phyloP scores from a whole-genome alignment of 352 stramenopile genomes.

The Phytophthora foliorum region DNA sequence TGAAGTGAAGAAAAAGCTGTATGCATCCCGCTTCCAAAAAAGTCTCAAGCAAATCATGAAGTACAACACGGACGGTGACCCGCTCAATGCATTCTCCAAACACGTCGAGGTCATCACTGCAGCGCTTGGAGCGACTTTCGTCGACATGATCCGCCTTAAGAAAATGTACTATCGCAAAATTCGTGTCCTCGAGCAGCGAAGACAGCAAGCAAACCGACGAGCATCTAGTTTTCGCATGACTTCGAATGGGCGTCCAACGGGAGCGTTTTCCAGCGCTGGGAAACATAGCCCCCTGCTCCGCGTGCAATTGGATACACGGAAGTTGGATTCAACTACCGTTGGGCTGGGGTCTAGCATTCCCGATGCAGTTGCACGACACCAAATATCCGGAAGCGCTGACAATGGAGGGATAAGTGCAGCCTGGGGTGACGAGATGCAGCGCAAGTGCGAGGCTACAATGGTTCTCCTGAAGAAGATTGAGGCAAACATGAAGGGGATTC shows the following conservation, averaged over 20 bases:
- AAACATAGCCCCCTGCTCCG: neutral
- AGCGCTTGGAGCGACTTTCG: slow-evolving; percentile 60
- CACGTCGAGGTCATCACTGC: slow-evolving; percentile 81
- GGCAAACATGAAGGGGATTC: slow-evolving; percentile 36
- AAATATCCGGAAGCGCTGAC: neutral
- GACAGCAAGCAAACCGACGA: slow-evolving; percentile 19
- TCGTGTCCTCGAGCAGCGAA: slow-evolving; percentile 32
- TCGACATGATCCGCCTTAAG: slow-evolving; percentile 67
- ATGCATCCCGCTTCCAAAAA: slow-evolving; percentile 70
- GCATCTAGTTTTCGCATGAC: slow-evolving; percentile 21
- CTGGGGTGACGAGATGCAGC: slow-evolving; percentile 58
- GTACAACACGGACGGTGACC: slow-evolving; percentile 79
- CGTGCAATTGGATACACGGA: slow-evolving; percentile 1
- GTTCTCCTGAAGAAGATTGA: slow-evolving; percentile 57
- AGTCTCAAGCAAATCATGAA: slow-evolving; percentile 82
- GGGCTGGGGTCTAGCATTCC: neutral
- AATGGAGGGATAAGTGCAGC: slow-evolving; percentile 6
- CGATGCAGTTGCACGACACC: neutral
- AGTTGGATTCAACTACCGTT: slow-evolving; percentile 5
- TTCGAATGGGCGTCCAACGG: slow-evolving; percentile 27
- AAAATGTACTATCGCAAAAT: slow-evolving; percentile 54
- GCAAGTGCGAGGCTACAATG: slow-evolving; percentile 54
- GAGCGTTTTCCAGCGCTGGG: neutral
- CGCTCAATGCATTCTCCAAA: slow-evolving; percentile 73
- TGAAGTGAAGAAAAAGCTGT: slow-evolving; percentile 83